Base-by-base conservation (phyloP, 495 filamentous ascomycete species). In the Annulohypoxylon moriforme region DNA sequence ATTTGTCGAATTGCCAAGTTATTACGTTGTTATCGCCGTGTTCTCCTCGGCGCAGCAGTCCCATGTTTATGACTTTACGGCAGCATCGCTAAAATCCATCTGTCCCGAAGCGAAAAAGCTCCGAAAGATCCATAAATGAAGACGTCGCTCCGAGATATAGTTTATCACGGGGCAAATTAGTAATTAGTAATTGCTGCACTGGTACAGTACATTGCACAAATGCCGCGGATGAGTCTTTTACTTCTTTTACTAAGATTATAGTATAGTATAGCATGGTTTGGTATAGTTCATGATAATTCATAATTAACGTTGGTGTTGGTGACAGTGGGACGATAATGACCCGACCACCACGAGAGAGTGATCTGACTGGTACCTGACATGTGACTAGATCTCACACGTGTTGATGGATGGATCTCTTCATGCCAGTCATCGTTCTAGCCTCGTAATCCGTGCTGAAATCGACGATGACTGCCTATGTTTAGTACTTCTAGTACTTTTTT, bases 331-430 rank as follows among this genome's bases (percentile, higher is more conserved):
- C 56, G 71, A 73, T 58, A 22, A 27, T 73, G 60, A 69, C 66
- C 61, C 66, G 71, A 73, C 71, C 18, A 73, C 52, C 71, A 73
- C 66, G 71, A 73, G 71, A 73, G 66, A 66, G 40, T 73, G 71
- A 73, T 50, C 65, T 66, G 71, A 73, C 57, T 46, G 57, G 71
- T 73, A 73, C 65, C 66, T 73, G 66, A 65, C 71, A 72, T 64
- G 64, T 72, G 70, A 72, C 60, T 68, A 72, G 64, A 68, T 72
- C 57, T 66, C 61, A 53, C 61, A 58, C 61, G 61, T 62, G 70
- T 47, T 53, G 16, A 46, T 52, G 34, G 62, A 40, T 61, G 44
- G 14, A 65, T 61, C 38, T 65, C 50, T 52, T 52, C 29, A 66
- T 69, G 38, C 50, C 36, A 60, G 52, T 56, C 57, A 60, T 60